A percentile compares a stretch with the other conserved stretches of the same genome.
Evolutionary conservation across 352 stramenopile genomes (phyloP).

Genomic region (Pythium aphanidermatum): DNA sequence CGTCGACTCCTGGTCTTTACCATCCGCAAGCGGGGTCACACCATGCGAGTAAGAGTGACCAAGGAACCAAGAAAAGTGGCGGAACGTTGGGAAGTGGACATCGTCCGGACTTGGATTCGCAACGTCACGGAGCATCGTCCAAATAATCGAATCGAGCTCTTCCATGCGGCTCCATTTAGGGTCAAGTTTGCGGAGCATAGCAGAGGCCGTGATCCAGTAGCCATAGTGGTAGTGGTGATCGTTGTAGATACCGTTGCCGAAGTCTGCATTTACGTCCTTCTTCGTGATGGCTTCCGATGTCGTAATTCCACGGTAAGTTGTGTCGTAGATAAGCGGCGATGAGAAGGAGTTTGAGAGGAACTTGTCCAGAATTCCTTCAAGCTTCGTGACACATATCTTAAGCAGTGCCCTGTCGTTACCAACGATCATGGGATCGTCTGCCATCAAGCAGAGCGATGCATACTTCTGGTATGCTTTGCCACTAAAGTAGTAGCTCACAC

Average conservation of each 20-base stretch:
- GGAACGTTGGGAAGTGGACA: constrained; percentile 54
- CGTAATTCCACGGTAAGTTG: constrained; percentile 51
- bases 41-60: constrained; percentile 72
- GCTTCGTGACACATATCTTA: constrained; percentile 42
- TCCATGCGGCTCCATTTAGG: constrained; percentile 47
- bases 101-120: constrained; percentile 51
- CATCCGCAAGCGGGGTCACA: constrained; percentile 45
- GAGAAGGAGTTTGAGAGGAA: constrained; percentile 52
- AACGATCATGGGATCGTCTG: constrained; percentile 37
- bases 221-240: constrained; percentile 83
- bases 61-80: constrained; percentile 74
- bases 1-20: constrained; percentile 72
- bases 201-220: constrained; percentile 60
- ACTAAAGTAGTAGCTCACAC: constrained; percentile 66
- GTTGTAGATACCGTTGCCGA: constrained; percentile 77
- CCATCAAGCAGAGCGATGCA: constrained; percentile 68
- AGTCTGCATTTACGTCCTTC: constrained; percentile 49
- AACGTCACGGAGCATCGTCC: constrained; percentile 65
- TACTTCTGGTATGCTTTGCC: constrained; percentile 80
- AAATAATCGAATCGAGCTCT: constrained; percentile 54
- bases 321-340: constrained; percentile 58
- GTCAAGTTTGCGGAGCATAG: constrained; percentile 58
- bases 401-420: constrained; percentile 41
- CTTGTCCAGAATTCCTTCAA: constrained; percentile 45
- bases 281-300: constrained; percentile 40